Percentiles rank a stretch among this genome's conserved stretches.
Evolutionary conservation across 371 early-diverging fungal species (phyloP).

Genomic region (Phascolomyces articulosus): DNA sequence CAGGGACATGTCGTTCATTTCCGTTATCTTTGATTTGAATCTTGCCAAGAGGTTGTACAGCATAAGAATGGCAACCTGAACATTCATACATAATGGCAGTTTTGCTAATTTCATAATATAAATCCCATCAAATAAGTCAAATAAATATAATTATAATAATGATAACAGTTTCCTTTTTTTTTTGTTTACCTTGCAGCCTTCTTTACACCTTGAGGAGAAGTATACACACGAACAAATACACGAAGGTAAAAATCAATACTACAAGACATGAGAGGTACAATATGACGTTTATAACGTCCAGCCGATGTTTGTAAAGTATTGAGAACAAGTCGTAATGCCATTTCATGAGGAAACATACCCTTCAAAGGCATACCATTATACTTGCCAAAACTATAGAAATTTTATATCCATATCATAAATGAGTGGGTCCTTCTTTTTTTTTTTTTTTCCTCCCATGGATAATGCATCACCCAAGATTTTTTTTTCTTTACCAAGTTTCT

Average conservation of each 20-base stretch:
- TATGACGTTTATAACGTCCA: constrained; percentile 83
- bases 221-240: constrained; percentile 95
- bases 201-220: constrained; percentile 80
- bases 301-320: constrained; percentile 88
- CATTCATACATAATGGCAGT: constrained; percentile 86
- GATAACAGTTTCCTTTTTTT: no score
- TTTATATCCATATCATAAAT: no score
- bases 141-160: background rate
- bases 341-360: constrained; percentile 83
- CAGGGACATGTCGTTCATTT: constrained; percentile 60
- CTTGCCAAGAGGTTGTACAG: constrained; percentile 73
- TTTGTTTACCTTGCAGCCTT: constrained; percentile 68
- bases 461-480: background rate
- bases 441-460: no score
- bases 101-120: constrained; percentile 51
- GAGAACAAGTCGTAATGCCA: constrained; percentile 90
- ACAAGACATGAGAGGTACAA: constrained; percentile 92
- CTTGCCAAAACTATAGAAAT: constrained; percentile 88
- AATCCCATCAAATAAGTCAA: background rate
- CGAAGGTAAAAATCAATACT: constrained; percentile 99
- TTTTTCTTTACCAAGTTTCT: constrained; percentile 76
- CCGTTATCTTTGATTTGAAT: constrained; percentile 53
- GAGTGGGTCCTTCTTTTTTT: background rate
- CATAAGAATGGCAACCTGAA: constrained; percentile 78
- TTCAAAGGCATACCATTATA: constrained; percentile 94